Evolutionary conservation across 805 yeast species (phyloP), one percentile per base, ranked within the genome.

Genomic region (Teunomyces cretensis): DNA sequence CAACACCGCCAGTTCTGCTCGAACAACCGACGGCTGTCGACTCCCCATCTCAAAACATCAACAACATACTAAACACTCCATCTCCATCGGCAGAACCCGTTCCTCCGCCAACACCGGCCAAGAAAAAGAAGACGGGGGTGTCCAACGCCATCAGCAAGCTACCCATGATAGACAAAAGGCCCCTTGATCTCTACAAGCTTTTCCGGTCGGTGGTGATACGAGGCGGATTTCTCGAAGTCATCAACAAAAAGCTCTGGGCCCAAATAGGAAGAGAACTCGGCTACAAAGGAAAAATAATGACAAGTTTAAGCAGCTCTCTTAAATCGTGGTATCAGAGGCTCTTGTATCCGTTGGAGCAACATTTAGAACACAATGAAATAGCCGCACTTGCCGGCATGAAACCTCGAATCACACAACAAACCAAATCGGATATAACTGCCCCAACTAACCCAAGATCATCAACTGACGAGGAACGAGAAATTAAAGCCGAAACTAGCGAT

Each of bases 251-350:
- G 55, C 69, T 80, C 38, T 88, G 96, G 96, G 89, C 89, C 1
- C 89, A 86, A 56, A 77, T 88, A 8, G 92, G 92, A 11, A 72
- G 90, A 44, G 96, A 87, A 54, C 65, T 88, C 41, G 95, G 96
- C 0, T 86, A 83, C 58, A 76, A 80, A 27, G 89, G 88, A 2
- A 76, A 81, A 52, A 81, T 83, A 42, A 82, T 84, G 78, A 82
- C 87, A 27, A 83, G 89, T 9, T 61, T 86, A 37, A 81, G 88
- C 11, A 78, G 89, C 12, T 77, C 89, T 1, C 65, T 86, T 48
- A 80, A 84, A 55, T 62, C 79, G 1, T 78, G 86, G 0, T 84
- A 83, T 55, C 72, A 74, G 47, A 74, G 76, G 40, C 58, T 67
- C 24, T 50, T 68, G 15, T 63, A 62, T 45, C 71, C 71, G 0